Conservation (phyloP, 1,284 basidiomycete species). For the Cerrena zonata region DNA sequence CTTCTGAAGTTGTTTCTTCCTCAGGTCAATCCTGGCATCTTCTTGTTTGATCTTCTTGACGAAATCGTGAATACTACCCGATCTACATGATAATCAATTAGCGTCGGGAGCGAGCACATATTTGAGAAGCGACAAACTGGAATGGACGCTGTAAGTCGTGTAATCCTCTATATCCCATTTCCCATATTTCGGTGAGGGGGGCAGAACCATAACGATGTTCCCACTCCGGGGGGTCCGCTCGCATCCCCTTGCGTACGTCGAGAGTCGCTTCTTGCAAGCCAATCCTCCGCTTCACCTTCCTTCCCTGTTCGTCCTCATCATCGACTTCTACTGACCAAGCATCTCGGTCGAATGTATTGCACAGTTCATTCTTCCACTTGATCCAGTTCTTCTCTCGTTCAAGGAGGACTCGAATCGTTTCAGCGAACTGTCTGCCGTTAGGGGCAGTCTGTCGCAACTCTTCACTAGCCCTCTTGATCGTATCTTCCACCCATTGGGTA, state of each 20-base stretch:
- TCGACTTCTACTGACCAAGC: constrained; percentile 46
- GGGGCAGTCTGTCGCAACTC: constrained; percentile 72
- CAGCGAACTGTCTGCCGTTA: constrained; percentile 66
- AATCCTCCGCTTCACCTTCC: constrained; percentile 33
- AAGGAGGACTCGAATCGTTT: constrained; percentile 63
- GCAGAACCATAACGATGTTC: constrained; percentile 56
- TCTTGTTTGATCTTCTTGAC: constrained; percentile 63
- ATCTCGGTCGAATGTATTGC: constrained; percentile 69
- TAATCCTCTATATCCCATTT: constrained; percentile 65
- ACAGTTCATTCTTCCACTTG: constrained; percentile 76
- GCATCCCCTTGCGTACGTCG: constrained; percentile 44
- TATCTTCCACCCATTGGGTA: constrained; percentile 70
- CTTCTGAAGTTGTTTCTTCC: constrained; percentile 48
- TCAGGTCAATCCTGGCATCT: constrained; percentile 56
- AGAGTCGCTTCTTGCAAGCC: constrained; percentile 60
- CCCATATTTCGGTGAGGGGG: constrained; percentile 72
- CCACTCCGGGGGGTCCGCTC: constrained; percentile 53
- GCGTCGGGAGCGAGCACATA: constrained; percentile 1
- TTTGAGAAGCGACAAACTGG: constrained; percentile 40
- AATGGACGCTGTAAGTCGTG: constrained; percentile 58
- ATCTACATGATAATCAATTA: constrained; percentile 30
- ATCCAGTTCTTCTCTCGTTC: constrained; percentile 84
- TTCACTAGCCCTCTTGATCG: constrained; percentile 54
- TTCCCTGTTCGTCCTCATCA: constrained; percentile 22
- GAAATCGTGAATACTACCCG: constrained; percentile 68